Base-by-base conservation (phyloP, 352 stramenopile genomes). In the Phytophthora palmivora region DNA sequence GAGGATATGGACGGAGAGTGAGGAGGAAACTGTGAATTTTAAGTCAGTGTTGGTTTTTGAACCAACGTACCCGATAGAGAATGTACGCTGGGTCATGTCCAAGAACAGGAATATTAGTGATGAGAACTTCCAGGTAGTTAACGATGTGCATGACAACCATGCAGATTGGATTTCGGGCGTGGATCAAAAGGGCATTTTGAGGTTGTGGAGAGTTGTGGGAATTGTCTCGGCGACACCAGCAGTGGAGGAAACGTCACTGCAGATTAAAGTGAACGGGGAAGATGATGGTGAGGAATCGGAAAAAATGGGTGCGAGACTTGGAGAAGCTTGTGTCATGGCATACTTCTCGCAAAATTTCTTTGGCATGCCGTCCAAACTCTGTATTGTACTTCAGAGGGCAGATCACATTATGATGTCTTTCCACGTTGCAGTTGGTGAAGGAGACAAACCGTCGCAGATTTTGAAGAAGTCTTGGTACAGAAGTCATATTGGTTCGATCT, bases 391-490 rank as follows among this genome's bases (percentile, higher is more conserved):
- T 36, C 82, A 94, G 49, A 84, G 86, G 7, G 70, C 67, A 3
- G 86, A 94, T 50, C 78, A 85, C 30, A 92, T 94, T 44, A 64
- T 94, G 36, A 63, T 94, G 48, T 92, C 82, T 36, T 91, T 90
- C 54, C 78, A 87, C 18, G 73, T 92, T 19, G 69, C 67, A 45
- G 76, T 89, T 9, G 73, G 65, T 4, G 56, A 74, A 42, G 72
- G 63, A n/a, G 59, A 77, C 55, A 36, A 55, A 54, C 38, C 68
- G 43, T 70, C 80, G 16, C 74, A 76, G 26, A 72, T 94, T 38
- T 82, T 88, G 44, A 87, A 89, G 62, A 94, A 92, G 56, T 90
- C 77, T 16, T 94, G 86, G 86, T 89, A 91, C 41, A 74, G 86
- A 15, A 84, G 77, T 60, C 86, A 94, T 42, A 43, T 82, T n/a